These are phyloP conservation scores for Dioscorea zingiberensis DNA, from an alignment of 106 monocot genomes.

Conservation along the genomic window DNA sequence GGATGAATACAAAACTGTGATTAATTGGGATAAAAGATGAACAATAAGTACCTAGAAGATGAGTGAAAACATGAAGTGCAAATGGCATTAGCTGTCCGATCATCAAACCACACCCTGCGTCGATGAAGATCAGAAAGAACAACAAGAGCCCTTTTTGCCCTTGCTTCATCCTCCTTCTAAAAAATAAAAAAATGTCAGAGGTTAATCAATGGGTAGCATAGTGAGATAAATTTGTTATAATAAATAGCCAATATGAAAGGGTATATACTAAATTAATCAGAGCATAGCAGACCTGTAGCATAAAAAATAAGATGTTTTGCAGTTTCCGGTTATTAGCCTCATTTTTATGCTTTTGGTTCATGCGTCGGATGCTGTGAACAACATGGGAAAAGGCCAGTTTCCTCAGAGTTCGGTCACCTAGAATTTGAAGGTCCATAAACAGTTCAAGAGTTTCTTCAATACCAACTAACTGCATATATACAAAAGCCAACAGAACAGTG, in stretches of 20 bases:
- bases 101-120: slow-evolving; percentile 95
- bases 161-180: slow-evolving; percentile 71
- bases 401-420: slow-evolving; percentile 64
- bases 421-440: slow-evolving; percentile 87
- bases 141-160: slow-evolving; percentile 67
- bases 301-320: slow-evolving; percentile 57
- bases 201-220: neutral
- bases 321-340: slow-evolving; percentile 65
- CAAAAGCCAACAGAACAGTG: neutral
- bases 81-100: slow-evolving; percentile 86
- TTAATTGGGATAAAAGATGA: neutral
- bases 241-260: neutral
- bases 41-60: slow-evolving; percentile 52
- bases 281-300: slow-evolving; percentile 81
- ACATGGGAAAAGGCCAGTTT: slow-evolving; percentile 67
- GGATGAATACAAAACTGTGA: slow-evolving; percentile 1
- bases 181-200: neutral
- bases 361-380: slow-evolving; percentile 67
- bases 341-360: slow-evolving; percentile 94
- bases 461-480: slow-evolving; percentile 43
- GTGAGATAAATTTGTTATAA: neutral
- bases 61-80: slow-evolving; percentile 83
- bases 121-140: slow-evolving; percentile 92
- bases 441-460: slow-evolving; percentile 64
- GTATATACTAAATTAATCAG: neutral